phyloP scores from a whole-genome alignment of 2,329 filamentous ascomycete genomes.

The Aspergillus latus region DNA sequence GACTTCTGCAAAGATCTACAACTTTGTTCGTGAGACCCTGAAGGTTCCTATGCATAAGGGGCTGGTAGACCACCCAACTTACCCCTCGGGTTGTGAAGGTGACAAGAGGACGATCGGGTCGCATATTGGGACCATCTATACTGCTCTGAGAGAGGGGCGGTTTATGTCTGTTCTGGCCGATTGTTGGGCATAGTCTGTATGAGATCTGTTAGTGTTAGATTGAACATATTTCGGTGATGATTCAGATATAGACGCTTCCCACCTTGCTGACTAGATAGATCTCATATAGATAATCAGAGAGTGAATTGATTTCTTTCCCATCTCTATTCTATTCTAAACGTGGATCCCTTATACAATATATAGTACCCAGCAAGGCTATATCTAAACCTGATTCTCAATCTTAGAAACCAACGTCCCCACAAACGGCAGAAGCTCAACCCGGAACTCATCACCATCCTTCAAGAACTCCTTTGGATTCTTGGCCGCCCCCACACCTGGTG shows the following conservation, averaged over 20 bases:
- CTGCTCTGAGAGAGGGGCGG: constrained; percentile 23
- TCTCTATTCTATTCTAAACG: no score
- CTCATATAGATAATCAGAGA: not conserved
- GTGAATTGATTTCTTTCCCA: no score
- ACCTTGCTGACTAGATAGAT: not conserved
- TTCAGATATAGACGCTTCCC: not conserved
- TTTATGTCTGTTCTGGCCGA: constrained; percentile 4
- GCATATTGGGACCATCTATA: constrained; percentile 28
- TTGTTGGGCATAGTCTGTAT: constrained; percentile 1
- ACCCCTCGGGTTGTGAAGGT: constrained; percentile 1
- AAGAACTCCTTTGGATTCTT: constrained; percentile 46
- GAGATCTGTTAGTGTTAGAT: not conserved
- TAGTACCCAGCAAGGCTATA: not conserved
- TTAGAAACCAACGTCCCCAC: constrained; percentile 52
- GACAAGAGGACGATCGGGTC: constrained; percentile 25
- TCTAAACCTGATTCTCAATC: constrained; percentile 35
- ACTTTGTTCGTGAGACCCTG: constrained; percentile 36
- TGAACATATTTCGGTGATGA: not conserved
- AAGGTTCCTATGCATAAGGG: constrained; percentile 35
- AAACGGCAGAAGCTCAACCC: constrained; percentile 50
- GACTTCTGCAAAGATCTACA: constrained; percentile 35
- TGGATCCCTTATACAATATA: no score
- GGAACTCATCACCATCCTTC: constrained; percentile 49
- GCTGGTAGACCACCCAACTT: constrained; percentile 30
- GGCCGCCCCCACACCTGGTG: constrained; percentile 43